A percentile compares a stretch with the other conserved stretches of the same genome.
phyloP scores from a whole-genome alignment of 2,329 filamentous ascomycete genomes.

The Aspergillus amoenus region DNA sequence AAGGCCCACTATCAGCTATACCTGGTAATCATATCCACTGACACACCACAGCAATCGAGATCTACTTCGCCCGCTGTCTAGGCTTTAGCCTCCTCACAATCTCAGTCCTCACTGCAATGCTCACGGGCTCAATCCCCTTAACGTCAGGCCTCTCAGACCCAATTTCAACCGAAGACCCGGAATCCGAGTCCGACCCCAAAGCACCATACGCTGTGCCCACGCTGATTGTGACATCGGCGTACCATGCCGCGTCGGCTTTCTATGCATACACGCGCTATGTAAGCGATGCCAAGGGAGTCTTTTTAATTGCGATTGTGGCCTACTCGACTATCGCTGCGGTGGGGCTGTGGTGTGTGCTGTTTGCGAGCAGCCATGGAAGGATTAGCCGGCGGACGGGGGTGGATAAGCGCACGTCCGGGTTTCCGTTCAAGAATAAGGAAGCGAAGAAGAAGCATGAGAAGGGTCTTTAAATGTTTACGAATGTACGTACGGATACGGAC shows the following conservation, averaged over 20 bases:
- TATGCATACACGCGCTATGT: conserved; percentile 69
- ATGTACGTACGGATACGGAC: too few species aligned
- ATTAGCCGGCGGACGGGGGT: conserved; percentile 64
- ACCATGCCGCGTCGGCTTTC: conserved; percentile 63
- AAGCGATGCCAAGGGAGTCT: conserved; percentile 55
- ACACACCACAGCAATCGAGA: conserved; percentile 56
- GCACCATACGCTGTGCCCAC: conserved; percentile 67
- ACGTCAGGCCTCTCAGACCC: conserved; percentile 47
- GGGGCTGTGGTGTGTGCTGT: conserved; percentile 65
- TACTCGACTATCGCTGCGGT: conserved; percentile 59
- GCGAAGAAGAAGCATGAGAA: conserved; percentile 52
- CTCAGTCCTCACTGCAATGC: conserved; percentile 62
- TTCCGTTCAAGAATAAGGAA: conserved; percentile 63
- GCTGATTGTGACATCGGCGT: conserved; percentile 63
- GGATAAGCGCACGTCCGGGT: conserved; percentile 66
- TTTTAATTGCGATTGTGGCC: conserved; percentile 59
- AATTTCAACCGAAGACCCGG: conserved; percentile 40
- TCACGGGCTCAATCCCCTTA: conserved; percentile 70
- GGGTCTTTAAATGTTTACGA: conserved; percentile 10
- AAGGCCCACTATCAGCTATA: conserved; percentile 20
- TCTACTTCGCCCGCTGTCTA: conserved; percentile 71
- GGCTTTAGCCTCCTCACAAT: conserved; percentile 67
- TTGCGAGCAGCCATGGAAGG: conserved; percentile 55
- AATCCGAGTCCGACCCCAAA: conserved; percentile 39
- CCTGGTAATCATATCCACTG: background rate